These are phyloP conservation scores for Phlebiopsis gigantea DNA, from an alignment of 768 basidiomycete species.

Conservation along the genomic window DNA sequence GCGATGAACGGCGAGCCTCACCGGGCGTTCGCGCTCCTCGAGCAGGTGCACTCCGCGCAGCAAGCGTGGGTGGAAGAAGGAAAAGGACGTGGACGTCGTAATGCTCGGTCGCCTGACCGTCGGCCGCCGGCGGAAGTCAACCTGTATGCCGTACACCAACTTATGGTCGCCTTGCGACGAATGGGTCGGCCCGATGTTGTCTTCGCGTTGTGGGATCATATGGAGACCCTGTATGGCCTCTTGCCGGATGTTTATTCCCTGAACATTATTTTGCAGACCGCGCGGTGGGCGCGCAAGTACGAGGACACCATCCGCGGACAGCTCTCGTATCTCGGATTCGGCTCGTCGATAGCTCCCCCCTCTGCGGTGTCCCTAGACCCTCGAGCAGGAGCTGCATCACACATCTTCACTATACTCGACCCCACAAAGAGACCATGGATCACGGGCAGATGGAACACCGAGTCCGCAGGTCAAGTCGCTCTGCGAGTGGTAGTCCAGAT, in stretches of 20 bases:
- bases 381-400: neutral
- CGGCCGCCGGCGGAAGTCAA: neutral
- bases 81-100: neutral
- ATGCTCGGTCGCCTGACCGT: neutral
- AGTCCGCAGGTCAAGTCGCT: conserved; percentile 23
- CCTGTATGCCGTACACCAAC: conserved; percentile 6
- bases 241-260: conserved; percentile 53
- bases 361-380: neutral
- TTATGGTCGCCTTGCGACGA: conserved; percentile 31
- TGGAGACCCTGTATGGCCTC: conserved; percentile 52
- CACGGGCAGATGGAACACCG: conserved; percentile 27
- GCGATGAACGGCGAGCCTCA: conserved; percentile 37
- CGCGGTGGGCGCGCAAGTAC: conserved; percentile 45
- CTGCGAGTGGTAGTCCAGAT: conserved; percentile 17
- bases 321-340: conserved; percentile 39
- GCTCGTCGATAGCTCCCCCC: conserved; percentile 30
- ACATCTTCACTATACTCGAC: conserved; percentile 8
- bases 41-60: conserved; percentile 27
- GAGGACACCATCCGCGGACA: conserved; percentile 49
- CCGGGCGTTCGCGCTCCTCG: conserved; percentile 44
- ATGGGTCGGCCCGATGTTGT: conserved; percentile 56
- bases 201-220: conserved; percentile 65
- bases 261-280: conserved; percentile 54
- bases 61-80: neutral
- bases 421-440: conserved; percentile 18